Evolutionary conservation across 352 stramenopile genomes (phyloP), one percentile per base, ranked within the genome.

Genomic region (Elongisporangium prolatum): DNA sequence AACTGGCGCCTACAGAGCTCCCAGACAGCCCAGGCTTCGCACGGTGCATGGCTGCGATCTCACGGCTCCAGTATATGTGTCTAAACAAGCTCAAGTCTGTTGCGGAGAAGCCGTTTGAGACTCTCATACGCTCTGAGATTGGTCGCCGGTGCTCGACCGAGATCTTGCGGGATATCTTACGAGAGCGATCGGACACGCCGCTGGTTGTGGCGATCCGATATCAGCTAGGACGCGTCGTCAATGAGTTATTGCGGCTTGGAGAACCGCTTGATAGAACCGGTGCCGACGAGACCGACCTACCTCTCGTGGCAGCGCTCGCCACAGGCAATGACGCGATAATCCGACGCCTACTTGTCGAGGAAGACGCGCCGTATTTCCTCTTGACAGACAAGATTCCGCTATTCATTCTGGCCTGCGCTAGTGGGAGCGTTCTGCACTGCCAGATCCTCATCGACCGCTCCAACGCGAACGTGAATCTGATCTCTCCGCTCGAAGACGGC

Each of bases 191-290:
- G 0, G 67, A 77, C 44, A 76, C 74, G 0, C 83, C 86, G 8
- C 61, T 95, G 4, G 80, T 90, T 53, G 75, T 88, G 1, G 83
- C 86, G 3, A 79, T 95, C 21, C 76, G 84, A n/a, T 92, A 92
- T 54, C 80, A 95, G 24, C 65, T 93, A 20, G 77, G 76, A 4
- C 83, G 82, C 8, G 86, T 80, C 3, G 86, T 95, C n/a, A 87
- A 95, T 54, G 84, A 92, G 50, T 48, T 95, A 4, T 54, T 95
- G 38, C 65, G 69, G 13, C 57, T 74, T 10, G 76, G 73, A 16
- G 79, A 90, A 48, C 62, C 75, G 1, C 72, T 89, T 1, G 68
- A 91, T 51, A 56, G 53, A n/a, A 63, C 78, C 38, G 61, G 65
- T 16, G 62, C 71, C 10, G 69, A 82, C 28, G 72, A 89, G 56